Evolutionary conservation across 1,284 basidiomycete genomes (phyloP), one percentile per base, ranked within the genome.

Genomic region (Athelia psychrophila): DNA sequence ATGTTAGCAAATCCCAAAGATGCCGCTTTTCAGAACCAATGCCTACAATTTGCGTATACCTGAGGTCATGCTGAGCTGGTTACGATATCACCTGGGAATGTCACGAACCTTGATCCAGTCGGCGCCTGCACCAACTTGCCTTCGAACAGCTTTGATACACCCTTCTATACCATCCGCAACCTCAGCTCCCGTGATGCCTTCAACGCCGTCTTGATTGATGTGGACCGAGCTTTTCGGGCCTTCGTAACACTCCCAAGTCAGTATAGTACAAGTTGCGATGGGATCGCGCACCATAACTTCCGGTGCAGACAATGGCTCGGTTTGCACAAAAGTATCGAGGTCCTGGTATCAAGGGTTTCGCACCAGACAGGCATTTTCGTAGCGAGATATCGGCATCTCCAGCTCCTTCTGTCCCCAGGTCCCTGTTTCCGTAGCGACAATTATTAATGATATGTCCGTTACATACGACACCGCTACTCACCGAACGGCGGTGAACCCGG

Each of bases 401-500:
- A 3, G 83, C 83, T 2, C 83, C 84, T 62, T 86, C 83, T 2
- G 83, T 86, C 19, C 84, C 83, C 13, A 87, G 71, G 58, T 86
- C 81, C 20, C 83, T 84, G 54, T 42, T 51, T 46, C 6, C n/a
- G 50, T 22, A 49, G 47, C 40, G 42, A 46, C 38, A 48, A 23
- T 40, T 25, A 40, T n/a, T 8, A 40, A 23, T 23, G n/a, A 35
- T 22, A n/a, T n/a, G n/a, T n/a, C n/a, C n/a, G n/a, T n/a, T n/a
- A n/a, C 18, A 23, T 20, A 52, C 48, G 24, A 27, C 6, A 24
- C 27, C 50, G 48, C 18, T 40, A 61, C 73, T 44, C 40, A 83
- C 83, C 81, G 70, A n/a, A 86, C 83, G 5, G 81, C 76, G 0
- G 86, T 87, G 63, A 78, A 88, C 1, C 84, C 86, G 5, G 83